phyloP scores from a whole-genome alignment of 176 grass and related monocot genomes.

The Typha latifolia region DNA sequence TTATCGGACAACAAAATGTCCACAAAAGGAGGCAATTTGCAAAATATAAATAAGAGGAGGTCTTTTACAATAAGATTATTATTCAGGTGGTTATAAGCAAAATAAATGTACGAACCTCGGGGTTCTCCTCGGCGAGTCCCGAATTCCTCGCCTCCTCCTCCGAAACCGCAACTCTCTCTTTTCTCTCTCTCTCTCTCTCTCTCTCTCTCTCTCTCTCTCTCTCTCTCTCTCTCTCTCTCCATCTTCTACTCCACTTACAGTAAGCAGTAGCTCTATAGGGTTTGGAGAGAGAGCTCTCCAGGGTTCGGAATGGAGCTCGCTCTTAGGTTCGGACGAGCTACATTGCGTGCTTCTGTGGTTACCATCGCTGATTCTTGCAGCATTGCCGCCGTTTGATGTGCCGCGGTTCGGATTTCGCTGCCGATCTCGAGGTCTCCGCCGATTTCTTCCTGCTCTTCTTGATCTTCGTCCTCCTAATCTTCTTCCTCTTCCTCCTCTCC shows the following conservation, averaged over 20 bases:
- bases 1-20: too few relatives aligned
- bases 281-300: neutral
- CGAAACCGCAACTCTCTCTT: neutral
- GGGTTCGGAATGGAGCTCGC: neutral
- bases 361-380: neutral
- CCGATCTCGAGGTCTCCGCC: constrained; percentile 5
- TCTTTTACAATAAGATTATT: too few relatives aligned
- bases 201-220: neutral
- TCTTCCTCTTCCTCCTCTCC: neutral
- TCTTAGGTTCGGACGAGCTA: neutral
- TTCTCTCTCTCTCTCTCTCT: neutral
- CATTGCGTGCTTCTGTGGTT: neutral
- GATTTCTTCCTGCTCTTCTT: constrained; percentile 10
- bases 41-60: too few relatives aligned
- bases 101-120: neutral
- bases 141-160: neutral
- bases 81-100: neutral
- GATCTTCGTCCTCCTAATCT: constrained; percentile 10
- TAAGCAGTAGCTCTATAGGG: neutral
- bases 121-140: neutral
- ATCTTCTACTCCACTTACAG: neutral
- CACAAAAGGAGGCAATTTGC: too few relatives aligned
- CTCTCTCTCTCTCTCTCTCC: neutral
- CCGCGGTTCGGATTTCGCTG: constrained; percentile 12
- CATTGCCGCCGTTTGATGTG: constrained; percentile 3